These are phyloP conservation scores for Polytrichum commune DNA, from an alignment of 225 moss, liverwort and hornwort species.

Conservation along the genomic window DNA sequence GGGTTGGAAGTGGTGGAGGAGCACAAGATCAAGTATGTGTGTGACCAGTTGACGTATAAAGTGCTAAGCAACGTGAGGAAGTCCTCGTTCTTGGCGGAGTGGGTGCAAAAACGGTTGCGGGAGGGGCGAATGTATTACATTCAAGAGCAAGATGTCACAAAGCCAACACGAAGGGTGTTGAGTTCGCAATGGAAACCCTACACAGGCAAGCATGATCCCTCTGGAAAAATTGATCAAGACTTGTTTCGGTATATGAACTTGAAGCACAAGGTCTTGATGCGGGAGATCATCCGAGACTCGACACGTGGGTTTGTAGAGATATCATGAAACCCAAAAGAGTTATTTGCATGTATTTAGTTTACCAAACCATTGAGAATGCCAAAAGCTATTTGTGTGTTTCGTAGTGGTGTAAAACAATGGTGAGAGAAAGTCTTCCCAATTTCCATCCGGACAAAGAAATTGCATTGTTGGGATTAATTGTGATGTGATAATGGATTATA, in stretches of 20 bases:
- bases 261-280: conserved; percentile 18
- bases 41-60: conserved; percentile 24
- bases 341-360: too few relatives aligned
- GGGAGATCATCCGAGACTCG: conserved; percentile 22
- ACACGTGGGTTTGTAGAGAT: conserved; percentile 18
- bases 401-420: too few relatives aligned
- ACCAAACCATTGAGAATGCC: too few relatives aligned
- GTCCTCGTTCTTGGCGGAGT: conserved; percentile 21
- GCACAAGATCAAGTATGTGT: conserved; percentile 25
- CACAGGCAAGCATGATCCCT: conserved; percentile 8
- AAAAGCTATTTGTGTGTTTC: too few relatives aligned
- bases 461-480: too few relatives aligned
- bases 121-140: conserved; percentile 22
- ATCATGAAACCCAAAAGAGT: not conserved
- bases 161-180: not conserved
- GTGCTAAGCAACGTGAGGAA: conserved; percentile 20
- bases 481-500: too few relatives aligned
- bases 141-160: not conserved
- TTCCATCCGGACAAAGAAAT: too few relatives aligned
- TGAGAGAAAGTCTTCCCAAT: too few relatives aligned
- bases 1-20: conserved; percentile 29
- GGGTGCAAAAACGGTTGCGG: conserved; percentile 24
- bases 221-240: conserved; percentile 18
- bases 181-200: conserved; percentile 17
- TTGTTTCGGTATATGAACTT: conserved; percentile 14